phyloP scores from a whole-genome alignment of 2,329 filamentous ascomycete species.

The Magnaporthiopsis incrustans region DNA sequence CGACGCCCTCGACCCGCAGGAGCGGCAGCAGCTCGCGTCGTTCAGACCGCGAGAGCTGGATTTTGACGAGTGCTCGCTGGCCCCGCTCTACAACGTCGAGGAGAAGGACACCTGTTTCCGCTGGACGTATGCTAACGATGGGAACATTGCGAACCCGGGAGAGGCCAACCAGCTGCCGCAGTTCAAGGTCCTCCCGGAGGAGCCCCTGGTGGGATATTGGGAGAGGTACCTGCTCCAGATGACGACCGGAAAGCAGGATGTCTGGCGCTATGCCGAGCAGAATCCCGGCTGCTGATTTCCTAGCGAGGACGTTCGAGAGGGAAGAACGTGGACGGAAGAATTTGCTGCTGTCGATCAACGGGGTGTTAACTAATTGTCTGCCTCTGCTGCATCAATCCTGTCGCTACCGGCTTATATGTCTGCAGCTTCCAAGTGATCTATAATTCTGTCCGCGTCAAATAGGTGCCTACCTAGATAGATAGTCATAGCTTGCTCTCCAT shows the following conservation, averaged over 20 bases:
- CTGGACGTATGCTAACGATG: constrained; percentile 19
- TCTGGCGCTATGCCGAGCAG: constrained; percentile 11
- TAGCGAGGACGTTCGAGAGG: too few relatives aligned
- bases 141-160: constrained; percentile 11
- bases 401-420: too few relatives aligned
- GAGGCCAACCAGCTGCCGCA: constrained; percentile 15
- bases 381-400: too few relatives aligned
- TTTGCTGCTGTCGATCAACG: too few relatives aligned
- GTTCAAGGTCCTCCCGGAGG: constrained; percentile 20
- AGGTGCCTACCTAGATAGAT: too few relatives aligned
- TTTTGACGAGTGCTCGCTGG: neutral
- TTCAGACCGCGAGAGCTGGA: constrained; percentile 12
- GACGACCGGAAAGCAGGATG: constrained; percentile 11
- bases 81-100: constrained; percentile 17
- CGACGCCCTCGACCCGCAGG: neutral
- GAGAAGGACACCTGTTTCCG: constrained; percentile 20
- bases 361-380: too few relatives aligned
- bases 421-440: too few relatives aligned
- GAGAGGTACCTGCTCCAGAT: constrained; percentile 18
- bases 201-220: constrained; percentile 25
- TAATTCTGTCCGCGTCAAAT: too few relatives aligned
- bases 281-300: neutral
- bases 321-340: too few relatives aligned
- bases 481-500: too few relatives aligned
- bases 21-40: constrained; percentile 5